A percentile compares a stretch with the other conserved stretches of the same genome.
Conservation (phyloP, 2,329 filamentous ascomycete species). For the Xylariales sp. region DNA sequence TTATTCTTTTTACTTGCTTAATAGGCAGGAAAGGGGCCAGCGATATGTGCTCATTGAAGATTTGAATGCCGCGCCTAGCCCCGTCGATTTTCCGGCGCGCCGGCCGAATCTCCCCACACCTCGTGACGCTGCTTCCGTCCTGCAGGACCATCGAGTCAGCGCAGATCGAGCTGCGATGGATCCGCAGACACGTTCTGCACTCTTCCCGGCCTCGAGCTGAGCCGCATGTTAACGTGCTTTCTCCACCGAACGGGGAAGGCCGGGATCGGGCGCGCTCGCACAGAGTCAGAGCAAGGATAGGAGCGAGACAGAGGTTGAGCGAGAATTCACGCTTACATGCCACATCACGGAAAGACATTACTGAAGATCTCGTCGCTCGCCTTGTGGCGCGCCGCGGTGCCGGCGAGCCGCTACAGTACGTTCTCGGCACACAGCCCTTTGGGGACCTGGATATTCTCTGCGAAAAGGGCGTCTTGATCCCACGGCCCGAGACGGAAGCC, state of each 20-base stretch:
- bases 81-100: slow-evolving; percentile 68
- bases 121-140: slow-evolving; percentile 71
- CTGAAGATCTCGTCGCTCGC: slow-evolving; percentile 46
- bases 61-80: slow-evolving; percentile 71
- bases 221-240: neutral
- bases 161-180: slow-evolving; percentile 78
- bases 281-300: neutral
- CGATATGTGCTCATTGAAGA: neutral
- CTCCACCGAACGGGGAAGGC: neutral
- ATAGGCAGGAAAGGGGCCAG: neutral
- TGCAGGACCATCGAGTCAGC: slow-evolving; percentile 64
- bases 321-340: too few relatives aligned
- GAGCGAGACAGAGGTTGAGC: too few relatives aligned
- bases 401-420: slow-evolving; percentile 87
- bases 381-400: slow-evolving; percentile 63
- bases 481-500: slow-evolving; percentile 80
- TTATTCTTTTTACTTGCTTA: neutral
- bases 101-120: slow-evolving; percentile 63
- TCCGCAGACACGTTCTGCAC: slow-evolving; percentile 66
- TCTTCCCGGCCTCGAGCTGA: neutral
- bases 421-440: slow-evolving; percentile 90
- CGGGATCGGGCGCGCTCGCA: neutral
- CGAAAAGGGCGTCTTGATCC: slow-evolving; percentile 83
- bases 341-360: too few relatives aligned
- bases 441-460: slow-evolving; percentile 84